Conservation (phyloP, 768 basidiomycete species). For the Boletales sp. region DNA sequence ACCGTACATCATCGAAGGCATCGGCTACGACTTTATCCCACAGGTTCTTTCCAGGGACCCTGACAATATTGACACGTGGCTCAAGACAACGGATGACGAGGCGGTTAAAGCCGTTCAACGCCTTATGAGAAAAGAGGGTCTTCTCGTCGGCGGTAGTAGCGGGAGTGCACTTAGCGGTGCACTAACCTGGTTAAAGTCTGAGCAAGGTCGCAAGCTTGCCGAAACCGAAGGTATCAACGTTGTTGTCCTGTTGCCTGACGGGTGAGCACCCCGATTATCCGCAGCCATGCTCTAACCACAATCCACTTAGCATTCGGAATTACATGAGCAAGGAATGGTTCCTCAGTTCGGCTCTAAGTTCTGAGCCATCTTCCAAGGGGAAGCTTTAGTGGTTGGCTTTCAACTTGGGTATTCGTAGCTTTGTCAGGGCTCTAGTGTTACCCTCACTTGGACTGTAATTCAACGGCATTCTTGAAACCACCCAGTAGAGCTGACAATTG, state of each 20-base stretch:
- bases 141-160: conserved; percentile 91
- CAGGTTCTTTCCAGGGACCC: conserved; percentile 72
- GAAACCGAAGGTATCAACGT: conserved; percentile 77
- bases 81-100: conserved; percentile 81
- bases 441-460: conserved; percentile 52
- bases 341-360: conserved; percentile 58
- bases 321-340: conserved; percentile 97
- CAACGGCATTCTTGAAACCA: conserved; percentile 90
- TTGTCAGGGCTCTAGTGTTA: background rate
- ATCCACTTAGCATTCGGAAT: conserved; percentile 66
- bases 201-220: conserved; percentile 60
- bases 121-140: conserved; percentile 81
- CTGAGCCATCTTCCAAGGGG: conserved; percentile 46
- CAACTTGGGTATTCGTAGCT: background rate
- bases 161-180: conserved; percentile 83
- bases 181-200: conserved; percentile 70
- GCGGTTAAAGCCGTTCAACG: conserved; percentile 71
- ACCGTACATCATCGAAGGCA: conserved; percentile 88
- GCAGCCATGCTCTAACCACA: background rate
- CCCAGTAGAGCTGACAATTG: conserved; percentile 89
- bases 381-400: background rate
- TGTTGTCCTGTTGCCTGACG: conserved; percentile 86
- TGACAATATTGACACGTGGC: conserved; percentile 67
- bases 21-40: conserved; percentile 93
- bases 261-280: conserved; percentile 44